phyloP scores from a whole-genome alignment of 192 early-diverging fungal species.

The Backusella liffmaniae region DNA sequence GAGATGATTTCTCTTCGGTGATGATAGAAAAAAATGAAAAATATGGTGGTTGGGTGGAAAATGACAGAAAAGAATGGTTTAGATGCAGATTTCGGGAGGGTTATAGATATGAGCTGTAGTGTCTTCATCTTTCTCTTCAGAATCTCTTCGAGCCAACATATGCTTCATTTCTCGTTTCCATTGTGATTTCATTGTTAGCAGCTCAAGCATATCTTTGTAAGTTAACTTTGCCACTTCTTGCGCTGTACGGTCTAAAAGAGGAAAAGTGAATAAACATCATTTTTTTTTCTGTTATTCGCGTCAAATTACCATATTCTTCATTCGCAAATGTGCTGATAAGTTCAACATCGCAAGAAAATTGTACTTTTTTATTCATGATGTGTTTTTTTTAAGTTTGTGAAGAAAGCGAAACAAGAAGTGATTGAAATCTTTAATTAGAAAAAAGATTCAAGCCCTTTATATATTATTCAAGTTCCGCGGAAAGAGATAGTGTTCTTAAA shows the following conservation, averaged over 20 bases:
- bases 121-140: background rate
- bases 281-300: background rate
- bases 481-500: background rate
- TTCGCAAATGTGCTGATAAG: conserved; percentile 20
- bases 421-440: background rate
- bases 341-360: conserved; percentile 23
- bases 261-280: background rate
- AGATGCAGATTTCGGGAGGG: conserved; percentile 10
- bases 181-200: conserved; percentile 23
- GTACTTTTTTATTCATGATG: conserved; percentile 17
- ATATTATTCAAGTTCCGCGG: background rate
- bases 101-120: background rate
- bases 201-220: conserved; percentile 23
- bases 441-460: background rate
- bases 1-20: background rate
- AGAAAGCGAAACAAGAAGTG: background rate
- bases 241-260: conserved; percentile 16
- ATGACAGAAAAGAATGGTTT: background rate
- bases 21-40: background rate
- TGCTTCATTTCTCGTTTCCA: conserved; percentile 21
- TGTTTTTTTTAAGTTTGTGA: background rate
- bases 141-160: conserved; percentile 11
- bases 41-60: background rate
- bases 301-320: conserved; percentile 23
- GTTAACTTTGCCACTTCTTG: conserved; percentile 25